phyloP scores from a whole-genome alignment of 495 filamentous ascomycete genomes.

The Viridothelium virens region DNA sequence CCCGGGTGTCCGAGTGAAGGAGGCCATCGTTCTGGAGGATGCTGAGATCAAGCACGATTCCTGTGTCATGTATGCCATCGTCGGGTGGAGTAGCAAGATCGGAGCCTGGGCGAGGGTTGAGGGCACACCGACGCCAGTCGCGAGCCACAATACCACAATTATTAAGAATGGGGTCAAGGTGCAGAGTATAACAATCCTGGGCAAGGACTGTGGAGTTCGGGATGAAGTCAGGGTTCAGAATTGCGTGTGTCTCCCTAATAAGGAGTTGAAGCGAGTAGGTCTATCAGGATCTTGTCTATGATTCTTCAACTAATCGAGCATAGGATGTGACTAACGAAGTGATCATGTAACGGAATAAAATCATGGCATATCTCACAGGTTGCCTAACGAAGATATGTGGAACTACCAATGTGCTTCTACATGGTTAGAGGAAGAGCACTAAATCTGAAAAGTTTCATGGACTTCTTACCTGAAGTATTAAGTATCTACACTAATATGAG shows the following conservation, averaged over 20 bases:
- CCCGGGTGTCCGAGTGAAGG: constrained; percentile 85
- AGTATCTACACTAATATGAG: background rate
- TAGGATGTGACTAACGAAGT: constrained; percentile 91
- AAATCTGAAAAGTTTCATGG: background rate
- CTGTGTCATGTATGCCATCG: constrained; percentile 91
- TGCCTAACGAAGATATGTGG: background rate
- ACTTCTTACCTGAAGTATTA: background rate
- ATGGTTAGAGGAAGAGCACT: background rate
- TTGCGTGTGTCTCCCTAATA: constrained; percentile 95
- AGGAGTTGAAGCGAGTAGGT: constrained; percentile 95
- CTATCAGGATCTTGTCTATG: background rate
- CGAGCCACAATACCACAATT: constrained; percentile 87
- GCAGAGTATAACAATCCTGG: constrained; percentile 95
- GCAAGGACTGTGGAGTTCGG: constrained; percentile 90
- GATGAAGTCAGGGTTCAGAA: constrained; percentile 98
- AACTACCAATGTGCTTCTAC: background rate
- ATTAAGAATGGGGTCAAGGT: constrained; percentile 97
- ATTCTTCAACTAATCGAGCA: constrained; percentile 34
- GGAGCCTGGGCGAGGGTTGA: constrained; percentile 97
- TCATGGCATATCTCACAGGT: background rate
- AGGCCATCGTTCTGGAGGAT: constrained; percentile 92
- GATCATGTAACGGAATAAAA: constrained; percentile 64
- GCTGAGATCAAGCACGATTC: constrained; percentile 95
- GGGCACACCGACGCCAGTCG: constrained; percentile 82
- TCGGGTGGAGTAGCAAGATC: constrained; percentile 93